A percentile compares a stretch with the other conserved stretches of the same genome.
Evolutionary conservation across 306 rosid genomes (phyloP).

Genomic region (Begonia loranthoides): DNA sequence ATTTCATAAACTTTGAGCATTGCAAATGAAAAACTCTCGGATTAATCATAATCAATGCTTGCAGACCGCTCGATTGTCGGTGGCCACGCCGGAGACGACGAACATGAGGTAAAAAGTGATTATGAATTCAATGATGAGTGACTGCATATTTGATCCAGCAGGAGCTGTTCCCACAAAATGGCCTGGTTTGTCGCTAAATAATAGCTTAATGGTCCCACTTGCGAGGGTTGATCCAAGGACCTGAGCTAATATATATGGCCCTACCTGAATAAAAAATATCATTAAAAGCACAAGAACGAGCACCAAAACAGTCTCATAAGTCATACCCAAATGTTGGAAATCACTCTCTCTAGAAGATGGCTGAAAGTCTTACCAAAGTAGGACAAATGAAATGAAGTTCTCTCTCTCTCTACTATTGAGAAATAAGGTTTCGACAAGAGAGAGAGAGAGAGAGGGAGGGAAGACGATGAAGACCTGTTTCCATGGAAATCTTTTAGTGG

Average conservation of each 20-base stretch:
- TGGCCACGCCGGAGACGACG: slow-evolving; percentile 61
- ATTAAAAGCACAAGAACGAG: too few relatives aligned
- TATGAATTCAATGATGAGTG: slow-evolving; percentile 68
- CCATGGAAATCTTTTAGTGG: slow-evolving; percentile 41
- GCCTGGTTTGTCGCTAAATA: slow-evolving; percentile 29
- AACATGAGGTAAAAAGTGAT: slow-evolving; percentile 79
- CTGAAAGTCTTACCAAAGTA: slow-evolving; percentile 3
- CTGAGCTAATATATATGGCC: slow-evolving; percentile 48
- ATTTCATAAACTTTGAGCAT: background rate
- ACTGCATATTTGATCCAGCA: slow-evolving; percentile 32
- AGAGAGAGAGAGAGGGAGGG: too few relatives aligned
- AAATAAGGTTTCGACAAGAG: too few relatives aligned
- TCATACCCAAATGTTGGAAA: background rate
- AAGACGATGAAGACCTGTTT: slow-evolving; percentile 29
- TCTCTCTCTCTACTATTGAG: too few relatives aligned
- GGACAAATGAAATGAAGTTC: too few relatives aligned
- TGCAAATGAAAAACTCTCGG: background rate
- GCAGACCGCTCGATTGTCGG: slow-evolving; percentile 68
- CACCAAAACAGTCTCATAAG: background rate
- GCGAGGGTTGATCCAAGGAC: slow-evolving; percentile 62
- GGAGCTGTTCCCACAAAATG: slow-evolving; percentile 57
- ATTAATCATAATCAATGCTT: background rate
- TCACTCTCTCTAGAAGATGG: background rate
- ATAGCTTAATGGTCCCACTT: slow-evolving; percentile 50
- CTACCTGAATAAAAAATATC: slow-evolving; percentile 30